Base-by-base conservation (phyloP, 2,329 filamentous ascomycete genomes). In the Ascochyta pisi region DNA sequence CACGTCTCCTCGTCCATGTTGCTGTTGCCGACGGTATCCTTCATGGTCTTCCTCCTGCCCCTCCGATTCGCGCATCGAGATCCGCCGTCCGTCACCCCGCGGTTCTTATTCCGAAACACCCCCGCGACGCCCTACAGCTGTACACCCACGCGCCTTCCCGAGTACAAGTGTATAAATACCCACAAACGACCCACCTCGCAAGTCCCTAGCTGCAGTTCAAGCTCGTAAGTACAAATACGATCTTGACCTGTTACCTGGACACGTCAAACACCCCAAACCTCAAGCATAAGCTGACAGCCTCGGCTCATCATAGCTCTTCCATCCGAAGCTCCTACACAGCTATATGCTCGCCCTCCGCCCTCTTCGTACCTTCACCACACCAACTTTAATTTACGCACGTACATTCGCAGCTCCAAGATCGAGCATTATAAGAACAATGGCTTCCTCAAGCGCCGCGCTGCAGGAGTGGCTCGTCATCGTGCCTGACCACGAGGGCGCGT, bases 381-480 rank as follows among this genome's bases (percentile, higher is more conserved):
- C 40, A 3, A 19, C 19, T 16, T 13, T 31, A 15, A 3, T 15
- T 31, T 13, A 12, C 3, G 4, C 29, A 31, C 12, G 29, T 13
- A 12, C 29, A 31, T 31, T 19, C 15, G 23, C 23, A 46, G 2
- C 34, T 10, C 13, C 19, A 31, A 29, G 13, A 38, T 22, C 40
- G 2, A 23, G 10, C n/a, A 42, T 19, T 31, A 9, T 15, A 16
- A 45, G 47, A 15, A 50, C 40, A 23, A 56, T 50, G 50, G 62
- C 68, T 37, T 64, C 61, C 3, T n/a, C 55, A 9, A 51, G 50
- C 3, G 52, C 61, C 0, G 63, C 71, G 12, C 59, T 73, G 8
- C 72, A 68, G 29, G 81, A 83, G 74, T 83, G 81, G 81, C 76
- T 83, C 50, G 74, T 81, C 58, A 81, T 83, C 47, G 60, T 79